Base-by-base conservation (phyloP, 1,284 basidiomycete genomes). In the Cystobasidium slooffiae region DNA sequence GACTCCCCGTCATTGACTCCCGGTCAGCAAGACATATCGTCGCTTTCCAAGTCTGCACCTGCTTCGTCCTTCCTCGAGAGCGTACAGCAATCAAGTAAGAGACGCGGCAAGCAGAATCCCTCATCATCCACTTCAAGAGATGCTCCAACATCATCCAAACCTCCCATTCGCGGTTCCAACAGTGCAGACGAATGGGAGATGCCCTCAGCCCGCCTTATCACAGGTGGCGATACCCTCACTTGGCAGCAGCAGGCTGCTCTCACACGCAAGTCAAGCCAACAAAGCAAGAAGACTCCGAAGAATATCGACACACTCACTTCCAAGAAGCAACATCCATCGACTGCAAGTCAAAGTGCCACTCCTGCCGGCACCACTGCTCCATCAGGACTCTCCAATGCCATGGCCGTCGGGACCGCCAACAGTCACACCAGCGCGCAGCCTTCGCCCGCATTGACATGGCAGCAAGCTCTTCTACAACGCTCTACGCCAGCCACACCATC, bases 141-240 rank as follows among this genome's bases (percentile, higher is more conserved):
- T n/a, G 39, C 31, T n/a, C 22, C n/a, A 24, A 20, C 31, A 22
- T 31, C 41, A 68, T 68, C 66, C 20, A 22, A n/a, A n/a, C n/a
- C n/a, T n/a, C n/a, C 31, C n/a, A 65, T 64, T 72, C 68, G 68
- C 68, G 44, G 68, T 72, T 72, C 70, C 62, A 73, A 73, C 52
- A 73, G 70, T 59, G 66, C 65, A 67, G 73, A 75, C 73, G 65
- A 63, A 51, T 75, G 75, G 75, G 75, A 72, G 62, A 75, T 75
- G 75, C 75, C 75, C 6, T 58, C 58, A 44, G 56, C 49, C 22
- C 37, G 47, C 14, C 47, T 55, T 44, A 20, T 51, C 16, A 53
- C n/a, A 41, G 56, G 55, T 24, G 47, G 72, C 24, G 75, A 75
- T 37, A 52, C 55, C 43, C 43, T 75, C 10, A 75, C 75, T 12